Evolutionary conservation across 345 rosid species (phyloP), one percentile per base, ranked within the genome.

Genomic region (Citrus trifoliata): DNA sequence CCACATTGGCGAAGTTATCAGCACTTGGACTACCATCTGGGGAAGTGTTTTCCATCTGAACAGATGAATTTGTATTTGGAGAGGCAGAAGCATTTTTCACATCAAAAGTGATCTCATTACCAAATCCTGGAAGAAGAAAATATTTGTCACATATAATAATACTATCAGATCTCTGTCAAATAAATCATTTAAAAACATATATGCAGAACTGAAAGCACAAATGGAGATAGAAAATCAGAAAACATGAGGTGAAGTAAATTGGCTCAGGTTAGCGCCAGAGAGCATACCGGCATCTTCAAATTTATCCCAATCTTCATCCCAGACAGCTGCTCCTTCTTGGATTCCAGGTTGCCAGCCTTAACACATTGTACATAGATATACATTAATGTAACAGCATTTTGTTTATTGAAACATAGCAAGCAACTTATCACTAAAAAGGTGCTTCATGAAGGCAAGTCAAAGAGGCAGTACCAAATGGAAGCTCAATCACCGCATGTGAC

Each of bases 261-360:
- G 66, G 73, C 65, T 32, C 9, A 33, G 33, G 28, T 40, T 40
- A 32, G 80, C 40, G 67, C 58, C 42, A 37, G 25, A 58, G 33
- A 27, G 27, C 62, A 79, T 69, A 91, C 99, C 98, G 89, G 90
- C 97, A 88, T 96, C 99, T 88, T 91, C 97, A 86, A 96, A 94
- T 83, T 96, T 94, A 82, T 96, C 99, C 97, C 99, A 96, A 21
- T 94, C 99, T 88, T 96, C 99, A 88, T 94, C 97, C 99, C 98
- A 96, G 56, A 88, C 82, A 79, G 90, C 91, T 64, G 98, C 97
- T 70, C 86, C 90, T 85, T 89, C 98, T 80, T 86, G 95, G 81
- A 96, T 82, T 82, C 99, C 99, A 85, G 99, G 98, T 79, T 93
- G 95, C 97, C 99, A 96, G 80, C 98, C 99, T 96, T 80, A 46